These are phyloP conservation scores for Alternaria novae-zelandiae DNA, from an alignment of 2,329 filamentous ascomycete species.

Conservation along the genomic window DNA sequence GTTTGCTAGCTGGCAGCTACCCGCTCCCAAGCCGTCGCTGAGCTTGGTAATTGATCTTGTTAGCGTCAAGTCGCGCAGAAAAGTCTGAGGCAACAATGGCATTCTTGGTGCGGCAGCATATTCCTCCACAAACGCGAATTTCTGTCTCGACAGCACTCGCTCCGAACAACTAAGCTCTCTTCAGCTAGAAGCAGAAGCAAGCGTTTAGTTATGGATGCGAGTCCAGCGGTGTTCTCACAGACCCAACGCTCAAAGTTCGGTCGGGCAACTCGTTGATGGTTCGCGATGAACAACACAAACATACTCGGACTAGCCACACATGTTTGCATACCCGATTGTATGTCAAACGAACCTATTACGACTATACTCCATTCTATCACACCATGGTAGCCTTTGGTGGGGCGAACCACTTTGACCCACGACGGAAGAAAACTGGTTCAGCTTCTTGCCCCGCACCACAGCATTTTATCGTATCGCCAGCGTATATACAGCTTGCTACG, in stretches of 20 bases:
- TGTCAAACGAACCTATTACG: neutral
- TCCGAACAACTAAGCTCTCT: neutral
- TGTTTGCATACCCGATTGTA: neutral
- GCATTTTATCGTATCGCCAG: neutral
- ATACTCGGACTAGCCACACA: neutral
- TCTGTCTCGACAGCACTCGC: neutral
- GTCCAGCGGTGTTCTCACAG: too few species aligned
- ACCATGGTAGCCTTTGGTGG: neutral
- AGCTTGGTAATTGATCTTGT: slow-evolving; percentile 12
- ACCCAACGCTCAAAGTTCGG: neutral
- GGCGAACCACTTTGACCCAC: neutral
- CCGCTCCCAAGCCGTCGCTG: slow-evolving; percentile 12
- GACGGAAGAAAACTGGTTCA: neutral
- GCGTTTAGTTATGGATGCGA: neutral
- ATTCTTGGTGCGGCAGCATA: neutral
- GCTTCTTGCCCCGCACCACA: neutral
- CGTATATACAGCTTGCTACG: neutral
- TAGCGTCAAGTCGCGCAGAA: neutral
- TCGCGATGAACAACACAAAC: neutral
- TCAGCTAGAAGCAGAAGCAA: neutral
- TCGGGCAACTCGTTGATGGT: neutral
- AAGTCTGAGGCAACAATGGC: neutral
- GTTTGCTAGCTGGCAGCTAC: slow-evolving; percentile 4
- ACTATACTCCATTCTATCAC: neutral
- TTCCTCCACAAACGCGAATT: neutral